Percentiles rank a stretch among this genome's conserved stretches.
phyloP scores from a whole-genome alignment of 768 basidiomycete species.

The Candolleomyces aberdarensis region DNA sequence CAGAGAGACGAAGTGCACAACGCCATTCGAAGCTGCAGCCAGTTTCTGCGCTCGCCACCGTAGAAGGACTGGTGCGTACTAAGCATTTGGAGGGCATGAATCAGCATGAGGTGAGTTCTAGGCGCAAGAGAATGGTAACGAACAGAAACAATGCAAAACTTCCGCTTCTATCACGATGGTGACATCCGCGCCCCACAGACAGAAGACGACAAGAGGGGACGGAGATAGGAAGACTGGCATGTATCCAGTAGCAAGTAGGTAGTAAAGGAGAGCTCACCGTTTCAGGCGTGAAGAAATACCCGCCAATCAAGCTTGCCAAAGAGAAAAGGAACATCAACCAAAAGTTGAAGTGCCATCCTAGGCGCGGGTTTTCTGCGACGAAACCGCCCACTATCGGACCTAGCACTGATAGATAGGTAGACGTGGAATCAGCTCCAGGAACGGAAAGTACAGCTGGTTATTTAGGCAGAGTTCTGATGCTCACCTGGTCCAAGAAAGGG shows the following conservation, averaged over 20 bases:
- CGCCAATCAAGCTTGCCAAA: slow-evolving; percentile 38
- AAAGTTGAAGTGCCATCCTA: slow-evolving; percentile 63
- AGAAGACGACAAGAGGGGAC: background rate
- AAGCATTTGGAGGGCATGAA: background rate
- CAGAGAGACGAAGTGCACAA: slow-evolving; percentile 44
- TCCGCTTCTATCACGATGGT: background rate
- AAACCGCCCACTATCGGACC: slow-evolving; percentile 70
- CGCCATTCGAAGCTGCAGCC: slow-evolving; percentile 35
- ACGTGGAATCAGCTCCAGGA: background rate
- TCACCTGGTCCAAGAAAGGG: slow-evolving; percentile 57
- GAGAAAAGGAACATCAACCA: slow-evolving; percentile 63
- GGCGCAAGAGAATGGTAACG: too few relatives aligned
- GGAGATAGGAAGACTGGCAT: too few relatives aligned
- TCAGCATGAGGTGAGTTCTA: too few relatives aligned
- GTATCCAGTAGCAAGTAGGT: background rate
- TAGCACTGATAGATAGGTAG: slow-evolving; percentile 36
- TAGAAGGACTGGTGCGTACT: slow-evolving; percentile 63
- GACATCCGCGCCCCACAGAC: background rate
- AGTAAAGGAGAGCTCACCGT: slow-evolving; percentile 37
- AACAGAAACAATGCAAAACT: background rate
- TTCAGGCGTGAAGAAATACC: slow-evolving; percentile 52
- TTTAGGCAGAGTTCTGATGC: background rate
- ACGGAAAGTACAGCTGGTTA: background rate
- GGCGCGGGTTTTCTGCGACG: slow-evolving; percentile 42
- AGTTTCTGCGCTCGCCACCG: slow-evolving; percentile 48